Base-by-base conservation (phyloP, 306 rosid genomes). In the Quercus parvula region DNA sequence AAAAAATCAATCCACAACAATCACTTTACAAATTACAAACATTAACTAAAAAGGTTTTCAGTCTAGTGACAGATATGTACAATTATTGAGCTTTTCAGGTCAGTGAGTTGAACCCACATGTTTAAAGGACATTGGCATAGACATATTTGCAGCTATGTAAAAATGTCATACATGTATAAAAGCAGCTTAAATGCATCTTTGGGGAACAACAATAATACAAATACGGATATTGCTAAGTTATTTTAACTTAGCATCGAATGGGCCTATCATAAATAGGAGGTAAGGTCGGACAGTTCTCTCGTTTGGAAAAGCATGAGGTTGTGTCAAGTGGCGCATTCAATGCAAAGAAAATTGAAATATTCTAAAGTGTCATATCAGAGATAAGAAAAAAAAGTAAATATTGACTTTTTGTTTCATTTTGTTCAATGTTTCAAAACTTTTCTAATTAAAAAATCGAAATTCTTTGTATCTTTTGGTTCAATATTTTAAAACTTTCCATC, bases 211-310 rank as follows among this genome's bases (percentile, higher is more conserved):
- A 28, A 8, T 19, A 12, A 19, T 28, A 57, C n/a, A 44, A 13
- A 57, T n/a, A 82, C 22, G 28, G 9, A 46, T 6, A 20, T 27
- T 28, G 58, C 35, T 5, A 33, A 33, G 38, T 33, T 33, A n/a
- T 27, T 27, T 18, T 30, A 49, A 75, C 59, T 81, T 82, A 94
- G 75, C 97, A 94, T 57, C 35, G 77, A 5, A 62, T 41, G 30
- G 97, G 94, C 85, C 99, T 90, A 24, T 81, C 87, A 46, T 95
- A 91, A 46, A 73, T 86, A 63, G 97, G 96, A 56, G 99, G 99
- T 27, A 91, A 84, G 31, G 99, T 90, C 71, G 97, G 97, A 87
- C 97, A 95, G 25, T 90, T 76, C 85, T 95, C 97, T 38, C 10
- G 0, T 7, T 38, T 38, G 2, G 9, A 38, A 38, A 38, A 38